Evolutionary conservation across 2,329 filamentous ascomycete species (phyloP).

Genomic region (Fusarium armeniacum): DNA sequence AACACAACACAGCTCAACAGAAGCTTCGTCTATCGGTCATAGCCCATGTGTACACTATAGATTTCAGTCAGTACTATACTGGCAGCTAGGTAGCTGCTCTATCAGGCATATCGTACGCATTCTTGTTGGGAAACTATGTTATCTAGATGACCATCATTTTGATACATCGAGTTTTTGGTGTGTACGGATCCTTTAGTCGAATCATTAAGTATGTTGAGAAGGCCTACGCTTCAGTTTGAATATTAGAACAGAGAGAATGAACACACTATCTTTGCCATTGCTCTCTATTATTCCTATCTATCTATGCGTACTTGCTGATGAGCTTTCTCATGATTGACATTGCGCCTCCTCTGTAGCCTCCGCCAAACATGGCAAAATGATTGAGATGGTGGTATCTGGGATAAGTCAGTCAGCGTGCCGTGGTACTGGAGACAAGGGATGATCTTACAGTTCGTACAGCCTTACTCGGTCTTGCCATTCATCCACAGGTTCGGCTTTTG

Average conservation of each 20-base stretch:
- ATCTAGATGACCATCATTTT: too few relatives aligned
- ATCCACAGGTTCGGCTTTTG: constrained; percentile 81
- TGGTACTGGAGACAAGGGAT: background rate
- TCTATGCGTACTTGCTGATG: constrained; percentile 74
- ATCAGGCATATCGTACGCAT: too few relatives aligned
- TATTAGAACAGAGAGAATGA: too few relatives aligned
- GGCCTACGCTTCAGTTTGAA: too few relatives aligned
- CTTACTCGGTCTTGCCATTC: constrained; percentile 88
- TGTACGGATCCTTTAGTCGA: too few relatives aligned
- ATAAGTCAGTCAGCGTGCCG: background rate
- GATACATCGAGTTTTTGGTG: too few relatives aligned
- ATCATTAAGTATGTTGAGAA: too few relatives aligned
- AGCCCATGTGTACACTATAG: too few relatives aligned
- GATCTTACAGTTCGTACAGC: constrained; percentile 82
- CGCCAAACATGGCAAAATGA: constrained; percentile 87
- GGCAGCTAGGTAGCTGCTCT: too few relatives aligned
- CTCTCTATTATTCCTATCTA: constrained; percentile 50
- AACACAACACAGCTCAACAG: background rate
- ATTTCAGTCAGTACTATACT: too few relatives aligned
- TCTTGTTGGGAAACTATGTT: too few relatives aligned
- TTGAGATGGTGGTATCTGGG: constrained; percentile 89
- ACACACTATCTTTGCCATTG: constrained; percentile 19
- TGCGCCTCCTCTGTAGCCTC: constrained; percentile 81
- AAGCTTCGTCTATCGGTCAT: too few relatives aligned
- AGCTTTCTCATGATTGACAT: constrained; percentile 84